Evolutionary conservation across 352 stramenopile genomes (phyloP), one percentile per base, ranked within the genome.

Genomic region (Globisporangium paroecandrum): DNA sequence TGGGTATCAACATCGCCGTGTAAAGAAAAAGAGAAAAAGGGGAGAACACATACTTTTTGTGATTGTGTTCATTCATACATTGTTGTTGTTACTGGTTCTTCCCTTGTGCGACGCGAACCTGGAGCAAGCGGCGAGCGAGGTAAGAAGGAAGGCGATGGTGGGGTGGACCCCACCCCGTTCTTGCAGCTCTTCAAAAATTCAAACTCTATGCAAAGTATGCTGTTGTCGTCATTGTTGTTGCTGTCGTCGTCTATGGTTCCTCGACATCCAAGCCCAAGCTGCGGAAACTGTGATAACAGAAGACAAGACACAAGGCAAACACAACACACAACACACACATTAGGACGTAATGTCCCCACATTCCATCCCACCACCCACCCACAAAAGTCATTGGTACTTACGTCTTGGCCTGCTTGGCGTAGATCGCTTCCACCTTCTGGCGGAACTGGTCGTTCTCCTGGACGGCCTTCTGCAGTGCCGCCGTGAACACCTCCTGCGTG

Each of bases 391-490:
- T 43, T 43, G 12, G 38, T 18, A 86, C 85, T 68, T 84, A 93
- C 85, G 74, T 72, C 53, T 85, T 82, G 1, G 85, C 82, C 56
- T 94, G 85, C 41, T 89, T 66, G 43, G 68, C 74, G 76, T 94
- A 92, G 25, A 94, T 77, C 46, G 81, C 54, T 63, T 94, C 82
- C 53, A 92, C 82, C 60, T 94, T 66, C 70, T 87, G 73, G 32
- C 78, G 82, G 77, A 94, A 89, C 58, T 77, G 63, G 43, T 87
- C 75, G 69, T 77, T 80, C 70, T 92, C 82, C 27, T 69, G 71
- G 62, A 90, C 75, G 32, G 81, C 84, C 68, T 91, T 91, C 62
- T 90, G 81, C 69, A 94, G 68, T 60, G 83, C 85, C 34, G 78
- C 71, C 61, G 82, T 82, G 69, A 91, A 91, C 59, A 84, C 66